A percentile compares a stretch with the other conserved stretches of the same genome.
phyloP scores from a whole-genome alignment of 495 filamentous ascomycete genomes.

The Entonaema liquescens region DNA sequence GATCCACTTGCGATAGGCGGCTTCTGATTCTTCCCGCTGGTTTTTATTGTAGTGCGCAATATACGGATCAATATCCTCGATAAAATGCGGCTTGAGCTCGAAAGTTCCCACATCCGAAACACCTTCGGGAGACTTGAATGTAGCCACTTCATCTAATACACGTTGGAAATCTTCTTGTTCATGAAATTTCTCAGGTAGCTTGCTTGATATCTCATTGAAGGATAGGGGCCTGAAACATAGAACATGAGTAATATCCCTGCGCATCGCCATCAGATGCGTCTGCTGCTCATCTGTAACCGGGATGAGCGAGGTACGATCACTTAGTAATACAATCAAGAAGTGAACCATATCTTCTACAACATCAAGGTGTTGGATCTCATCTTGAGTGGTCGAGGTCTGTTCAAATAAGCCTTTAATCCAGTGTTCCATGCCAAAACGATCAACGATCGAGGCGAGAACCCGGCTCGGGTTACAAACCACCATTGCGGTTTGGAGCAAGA shows the following conservation, averaged over 20 bases:
- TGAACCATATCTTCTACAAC: constrained; percentile 96
- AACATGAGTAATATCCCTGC: constrained; percentile 89
- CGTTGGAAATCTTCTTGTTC: constrained; percentile 79
- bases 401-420: constrained; percentile 88
- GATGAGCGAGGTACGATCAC: constrained; percentile 83
- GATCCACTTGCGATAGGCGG: constrained; percentile 82
- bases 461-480: constrained; percentile 84
- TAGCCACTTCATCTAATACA: constrained; percentile 89
- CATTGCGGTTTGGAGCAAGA: constrained; percentile 89
- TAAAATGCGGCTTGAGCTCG: constrained; percentile 83
- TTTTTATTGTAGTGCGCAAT: constrained; percentile 95
- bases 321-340: constrained; percentile 87
- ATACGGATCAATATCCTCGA: constrained; percentile 91
- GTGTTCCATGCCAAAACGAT: constrained; percentile 87
- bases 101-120: constrained; percentile 92
- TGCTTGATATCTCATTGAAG: constrained; percentile 84
- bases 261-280: constrained; percentile 74
- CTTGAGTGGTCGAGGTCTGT: constrained; percentile 69
- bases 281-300: constrained; percentile 71
- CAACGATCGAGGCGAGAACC: constrained; percentile 88
- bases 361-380: constrained; percentile 87
- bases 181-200: constrained; percentile 84
- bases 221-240: constrained; percentile 96
- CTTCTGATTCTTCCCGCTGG: constrained; percentile 95
- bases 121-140: constrained; percentile 88